A percentile compares a stretch with the other conserved stretches of the same genome.
phyloP scores from a whole-genome alignment of 2,329 filamentous ascomycete species.

The Xylaria sp. region DNA sequence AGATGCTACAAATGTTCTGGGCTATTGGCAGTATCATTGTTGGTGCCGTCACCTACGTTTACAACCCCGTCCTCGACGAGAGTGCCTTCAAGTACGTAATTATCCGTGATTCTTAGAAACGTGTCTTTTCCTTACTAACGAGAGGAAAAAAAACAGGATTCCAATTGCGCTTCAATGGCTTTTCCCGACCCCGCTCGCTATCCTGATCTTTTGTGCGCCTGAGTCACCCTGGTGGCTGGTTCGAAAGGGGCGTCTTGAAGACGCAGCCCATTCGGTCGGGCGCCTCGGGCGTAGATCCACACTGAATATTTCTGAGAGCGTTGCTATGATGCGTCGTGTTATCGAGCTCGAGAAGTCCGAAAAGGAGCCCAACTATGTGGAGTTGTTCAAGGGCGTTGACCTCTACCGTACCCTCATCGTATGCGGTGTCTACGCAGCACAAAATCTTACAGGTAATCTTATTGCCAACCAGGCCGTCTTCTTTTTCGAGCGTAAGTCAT shows the following conservation, averaged over 20 bases:
- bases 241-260: slow-evolving; percentile 60
- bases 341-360: slow-evolving; percentile 64
- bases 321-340: slow-evolving; percentile 69
- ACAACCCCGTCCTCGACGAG: slow-evolving; percentile 52
- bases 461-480: slow-evolving; percentile 72
- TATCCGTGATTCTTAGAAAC: slow-evolving; percentile 47
- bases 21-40: slow-evolving; percentile 71
- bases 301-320: slow-evolving; percentile 56
- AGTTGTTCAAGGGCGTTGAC: slow-evolving; percentile 67
- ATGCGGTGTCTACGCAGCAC: slow-evolving; percentile 67
- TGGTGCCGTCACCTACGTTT: slow-evolving; percentile 65
- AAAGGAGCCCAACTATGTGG: slow-evolving; percentile 51
- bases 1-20: slow-evolving; percentile 76
- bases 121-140: slow-evolving; percentile 31
- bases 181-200: slow-evolving; percentile 65
- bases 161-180: slow-evolving; percentile 69
- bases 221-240: slow-evolving; percentile 68
- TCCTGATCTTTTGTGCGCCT: slow-evolving; percentile 63
- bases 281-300: slow-evolving; percentile 60
- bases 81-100: slow-evolving; percentile 44
- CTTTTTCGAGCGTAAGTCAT: slow-evolving; percentile 65
- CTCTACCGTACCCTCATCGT: slow-evolving; percentile 65
- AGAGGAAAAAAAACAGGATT: slow-evolving; percentile 54
- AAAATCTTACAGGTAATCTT: slow-evolving; percentile 71
- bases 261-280: slow-evolving; percentile 58